Base-by-base conservation (phyloP, 1,139 yeast genomes). In the Saccharomycopsis phalli region DNA sequence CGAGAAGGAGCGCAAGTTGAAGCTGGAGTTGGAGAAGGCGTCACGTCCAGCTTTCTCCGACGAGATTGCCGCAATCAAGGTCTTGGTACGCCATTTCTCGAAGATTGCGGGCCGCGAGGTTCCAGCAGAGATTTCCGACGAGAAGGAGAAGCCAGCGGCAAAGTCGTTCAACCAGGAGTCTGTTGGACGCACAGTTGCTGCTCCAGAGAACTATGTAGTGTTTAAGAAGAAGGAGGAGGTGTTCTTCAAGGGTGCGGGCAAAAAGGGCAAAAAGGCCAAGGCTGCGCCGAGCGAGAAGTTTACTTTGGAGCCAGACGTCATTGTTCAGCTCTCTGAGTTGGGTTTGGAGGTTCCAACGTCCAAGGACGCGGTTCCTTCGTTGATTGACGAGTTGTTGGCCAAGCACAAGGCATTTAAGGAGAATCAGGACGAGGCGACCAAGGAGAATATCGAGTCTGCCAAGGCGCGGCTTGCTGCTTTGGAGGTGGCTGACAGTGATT, bases 371-470 rank as follows among this genome's bases (percentile, higher is more conserved):
- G 78, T 82, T 50, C 69, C 81, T 36, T 63, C 63, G 40, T 76
- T 94, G 49, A 61, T 83, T 53, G 76, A 69, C 47, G 68, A 76
- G 53, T 74, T 91, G 63, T 77, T 79, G 68, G 74, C 71, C 54
- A 87, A 93, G 61, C 74, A 84, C 58, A 68, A 66, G 41, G 78
- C 77, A 51, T 82, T 74, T 63, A 68, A 73, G 61, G 71, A 71
- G 40, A 78, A 79, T 62, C 94, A 87, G 66, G 88, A 78, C 47
- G 83, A 77, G 48, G 87, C 80, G 57, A 86, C 96, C 47, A 72
- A 76, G 60, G 74, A 72, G 59, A 81, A 82, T 60, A 68, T 81
- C 51, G 83, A 73, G 46, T 71, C 70, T 50, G 94, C 91, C 46
- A 76, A 83, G 66, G 81, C 79, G 45, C 77, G 76, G 60, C 73